These are phyloP conservation scores for Acanthamoeba divionensis DNA, from an alignment of 208 protist species.

Conservation along the genomic window DNA sequence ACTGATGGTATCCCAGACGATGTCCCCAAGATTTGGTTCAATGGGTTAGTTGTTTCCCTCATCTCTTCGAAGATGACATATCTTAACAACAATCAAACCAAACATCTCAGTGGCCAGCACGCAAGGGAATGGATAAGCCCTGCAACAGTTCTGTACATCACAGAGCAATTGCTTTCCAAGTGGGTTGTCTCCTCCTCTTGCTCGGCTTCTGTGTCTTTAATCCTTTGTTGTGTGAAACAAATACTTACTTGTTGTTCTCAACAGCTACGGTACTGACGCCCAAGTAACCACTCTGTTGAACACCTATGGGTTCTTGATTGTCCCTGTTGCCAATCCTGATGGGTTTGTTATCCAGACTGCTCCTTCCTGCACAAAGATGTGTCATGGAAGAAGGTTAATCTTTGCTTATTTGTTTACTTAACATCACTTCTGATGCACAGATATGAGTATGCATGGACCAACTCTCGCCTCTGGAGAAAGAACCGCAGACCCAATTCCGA, in stretches of 20 bases:
- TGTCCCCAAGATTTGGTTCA: background rate
- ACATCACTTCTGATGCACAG: no score
- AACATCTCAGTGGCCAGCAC: constrained; percentile 49
- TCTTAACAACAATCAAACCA: background rate
- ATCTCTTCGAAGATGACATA: background rate
- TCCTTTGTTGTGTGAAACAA: background rate
- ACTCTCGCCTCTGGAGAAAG: constrained; percentile 67
- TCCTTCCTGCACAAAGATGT: no score
- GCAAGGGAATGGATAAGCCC: constrained; percentile 64
- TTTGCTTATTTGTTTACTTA: no score
- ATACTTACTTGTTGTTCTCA: background rate
- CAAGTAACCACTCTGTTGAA: constrained; percentile 29
- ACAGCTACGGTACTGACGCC: background rate
- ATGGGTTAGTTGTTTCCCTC: background rate
- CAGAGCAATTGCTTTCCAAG: constrained; percentile 53
- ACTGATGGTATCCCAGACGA: constrained; percentile 4
- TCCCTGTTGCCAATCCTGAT: constrained; percentile 65
- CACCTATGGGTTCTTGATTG: constrained; percentile 47
- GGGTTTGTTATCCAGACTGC: no score
- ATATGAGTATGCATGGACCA: constrained; percentile 67
- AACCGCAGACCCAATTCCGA: constrained; percentile 10
- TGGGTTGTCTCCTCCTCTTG: background rate
- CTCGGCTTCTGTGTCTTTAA: background rate
- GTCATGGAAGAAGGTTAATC: no score
- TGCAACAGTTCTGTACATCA: constrained; percentile 47